A percentile compares a stretch with the other conserved stretches of the same genome.
phyloP scores from a whole-genome alignment of 2,329 filamentous ascomycete genomes.

The Periconia sp. region DNA sequence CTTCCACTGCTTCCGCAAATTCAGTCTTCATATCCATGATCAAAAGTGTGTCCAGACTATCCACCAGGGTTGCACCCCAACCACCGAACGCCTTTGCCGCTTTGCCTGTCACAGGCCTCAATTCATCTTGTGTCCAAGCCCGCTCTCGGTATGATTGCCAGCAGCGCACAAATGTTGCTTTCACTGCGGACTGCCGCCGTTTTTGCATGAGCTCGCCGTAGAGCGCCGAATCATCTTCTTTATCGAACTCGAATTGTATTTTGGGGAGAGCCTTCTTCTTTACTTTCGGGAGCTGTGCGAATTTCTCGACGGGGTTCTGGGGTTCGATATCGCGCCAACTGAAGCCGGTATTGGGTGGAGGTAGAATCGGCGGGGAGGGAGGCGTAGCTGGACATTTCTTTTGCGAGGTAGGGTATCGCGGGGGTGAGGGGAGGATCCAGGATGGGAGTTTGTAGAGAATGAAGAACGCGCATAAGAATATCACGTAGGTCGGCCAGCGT shows the following conservation, averaged over 20 bases:
- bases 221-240: constrained; percentile 46
- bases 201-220: constrained; percentile 59
- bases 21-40: constrained; percentile 70
- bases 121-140: constrained; percentile 85
- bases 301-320: constrained; percentile 53
- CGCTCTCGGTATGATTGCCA: constrained; percentile 80
- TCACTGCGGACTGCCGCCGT: constrained; percentile 69
- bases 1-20: constrained; percentile 65
- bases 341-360: constrained; percentile 12
- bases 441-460: constrained; percentile 12
- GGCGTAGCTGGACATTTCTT: constrained; percentile 21
- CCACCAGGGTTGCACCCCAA: constrained; percentile 85
- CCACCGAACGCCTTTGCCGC: constrained; percentile 83
- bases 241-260: constrained; percentile 74
- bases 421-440: constrained; percentile 15
- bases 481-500: too few species aligned
- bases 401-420: constrained; percentile 13
- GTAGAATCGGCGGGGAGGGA: constrained; percentile 15
- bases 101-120: constrained; percentile 71
- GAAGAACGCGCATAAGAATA: too few species aligned
- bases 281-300: constrained; percentile 75
- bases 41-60: constrained; percentile 72
- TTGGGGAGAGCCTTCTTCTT: constrained; percentile 70
- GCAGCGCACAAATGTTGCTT: constrained; percentile 72
- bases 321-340: constrained; percentile 21